Evolutionary conservation across 345 rosid genomes (phyloP).

Genomic region (Luvunga scandens): DNA sequence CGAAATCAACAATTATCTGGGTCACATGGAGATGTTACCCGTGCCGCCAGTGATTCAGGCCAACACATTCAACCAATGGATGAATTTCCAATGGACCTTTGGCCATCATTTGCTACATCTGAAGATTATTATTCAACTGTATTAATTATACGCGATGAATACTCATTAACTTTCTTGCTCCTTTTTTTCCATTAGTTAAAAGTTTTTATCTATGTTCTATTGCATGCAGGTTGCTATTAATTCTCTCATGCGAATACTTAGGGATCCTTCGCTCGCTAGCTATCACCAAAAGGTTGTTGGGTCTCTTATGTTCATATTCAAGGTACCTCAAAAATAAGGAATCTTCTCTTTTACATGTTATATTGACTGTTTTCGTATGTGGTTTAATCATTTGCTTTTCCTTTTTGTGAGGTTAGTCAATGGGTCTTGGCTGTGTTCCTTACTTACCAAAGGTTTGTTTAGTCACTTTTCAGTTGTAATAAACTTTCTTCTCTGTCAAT

Average conservation of each 20-base stretch:
- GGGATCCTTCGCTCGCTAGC: constrained; percentile 94
- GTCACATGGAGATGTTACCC: constrained; percentile 83
- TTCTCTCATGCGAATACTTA: constrained; percentile 96
- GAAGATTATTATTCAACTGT: constrained; percentile 98
- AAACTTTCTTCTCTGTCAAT: neutral
- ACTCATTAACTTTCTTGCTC: constrained; percentile 13
- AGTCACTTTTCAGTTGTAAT: constrained; percentile 16
- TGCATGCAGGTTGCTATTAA: constrained; percentile 85
- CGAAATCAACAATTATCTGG: constrained; percentile 83
- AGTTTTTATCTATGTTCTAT: neutral
- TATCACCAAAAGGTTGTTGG: constrained; percentile 98
- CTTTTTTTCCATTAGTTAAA: neutral
- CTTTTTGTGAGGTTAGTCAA: constrained; percentile 76
- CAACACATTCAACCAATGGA: constrained; percentile 86
- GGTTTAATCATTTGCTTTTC: constrained; percentile 11
- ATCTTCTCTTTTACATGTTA: neutral
- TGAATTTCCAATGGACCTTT: constrained; percentile 83
- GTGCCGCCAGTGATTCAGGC: constrained; percentile 90
- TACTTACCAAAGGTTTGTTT: constrained; percentile 89
- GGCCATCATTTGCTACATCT: constrained; percentile 93
- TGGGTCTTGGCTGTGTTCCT: constrained; percentile 97
- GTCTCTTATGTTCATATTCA: constrained; percentile 94
- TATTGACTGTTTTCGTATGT: neutral
- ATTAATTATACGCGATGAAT: constrained; percentile 23
- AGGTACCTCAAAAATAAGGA: constrained; percentile 44